Conservation (phyloP, 163 green algal genomes). For the Scenedesmus sp. region DNA sequence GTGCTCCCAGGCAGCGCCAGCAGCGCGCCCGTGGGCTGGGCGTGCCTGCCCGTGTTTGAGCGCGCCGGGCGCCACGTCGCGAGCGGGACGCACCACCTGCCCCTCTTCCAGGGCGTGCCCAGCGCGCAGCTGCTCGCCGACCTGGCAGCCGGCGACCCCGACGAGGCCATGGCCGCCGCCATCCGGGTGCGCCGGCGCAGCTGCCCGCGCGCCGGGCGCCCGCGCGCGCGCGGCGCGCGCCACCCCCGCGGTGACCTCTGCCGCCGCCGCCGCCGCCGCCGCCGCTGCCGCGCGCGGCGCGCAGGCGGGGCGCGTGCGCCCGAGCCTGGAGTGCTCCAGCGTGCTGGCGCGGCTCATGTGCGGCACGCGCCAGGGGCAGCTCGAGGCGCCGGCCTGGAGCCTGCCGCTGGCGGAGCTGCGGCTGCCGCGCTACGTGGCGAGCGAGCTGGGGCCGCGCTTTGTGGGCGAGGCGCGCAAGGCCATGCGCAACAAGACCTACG, state of each 20-base stretch:
- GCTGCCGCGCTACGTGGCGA: slow-evolving; percentile 50
- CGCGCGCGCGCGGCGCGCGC: too few species aligned
- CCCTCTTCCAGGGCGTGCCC: slow-evolving; percentile 62
- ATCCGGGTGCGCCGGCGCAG: background rate
- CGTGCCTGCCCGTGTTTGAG: slow-evolving; percentile 69
- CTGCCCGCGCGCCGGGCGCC: too few species aligned
- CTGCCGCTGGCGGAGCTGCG: slow-evolving; percentile 24
- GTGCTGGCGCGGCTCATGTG: slow-evolving; percentile 66
- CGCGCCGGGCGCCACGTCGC: slow-evolving; percentile 59
- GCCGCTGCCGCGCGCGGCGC: too few species aligned
- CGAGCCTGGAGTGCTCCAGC: slow-evolving; percentile 54
- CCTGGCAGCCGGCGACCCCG: slow-evolving; percentile 24
- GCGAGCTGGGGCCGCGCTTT: slow-evolving; percentile 50
- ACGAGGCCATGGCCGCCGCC: slow-evolving; percentile 17
- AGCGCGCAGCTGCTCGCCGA: slow-evolving; percentile 28
- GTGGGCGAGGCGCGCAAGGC: slow-evolving; percentile 55
- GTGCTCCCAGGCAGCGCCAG: slow-evolving; percentile 49
- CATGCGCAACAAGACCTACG: slow-evolving; percentile 61
- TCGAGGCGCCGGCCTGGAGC: slow-evolving; percentile 54
- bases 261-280: background rate
- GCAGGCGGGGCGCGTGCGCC: slow-evolving; percentile 58
- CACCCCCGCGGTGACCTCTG: too few species aligned
- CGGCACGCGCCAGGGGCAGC: slow-evolving; percentile 55
- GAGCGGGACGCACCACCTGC: slow-evolving; percentile 69
- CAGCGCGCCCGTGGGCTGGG: slow-evolving; percentile 64